Evolutionary conservation across 2,329 filamentous ascomycete genomes (phyloP).

Genomic region (Pseudocercospora musae): DNA sequence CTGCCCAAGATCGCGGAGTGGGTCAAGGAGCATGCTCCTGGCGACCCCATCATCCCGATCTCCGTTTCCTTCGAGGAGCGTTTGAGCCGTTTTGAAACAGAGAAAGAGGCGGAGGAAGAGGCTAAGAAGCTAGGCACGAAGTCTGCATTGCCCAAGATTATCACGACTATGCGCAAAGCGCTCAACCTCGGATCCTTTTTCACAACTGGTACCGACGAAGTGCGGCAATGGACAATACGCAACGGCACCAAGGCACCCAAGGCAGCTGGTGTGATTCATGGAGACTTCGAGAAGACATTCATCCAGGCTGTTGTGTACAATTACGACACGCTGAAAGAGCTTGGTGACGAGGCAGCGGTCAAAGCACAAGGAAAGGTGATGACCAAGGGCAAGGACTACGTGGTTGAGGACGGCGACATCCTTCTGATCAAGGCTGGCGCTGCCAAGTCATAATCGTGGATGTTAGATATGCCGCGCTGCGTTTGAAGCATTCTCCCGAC

Average conservation of each 20-base stretch:
- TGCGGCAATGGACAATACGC: slow-evolving; percentile 96
- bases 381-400: slow-evolving; percentile 98
- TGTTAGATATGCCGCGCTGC: neutral
- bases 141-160: slow-evolving; percentile 86
- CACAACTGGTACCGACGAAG: slow-evolving; percentile 92
- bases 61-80: slow-evolving; percentile 93
- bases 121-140: slow-evolving; percentile 84
- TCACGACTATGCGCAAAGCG: slow-evolving; percentile 87
- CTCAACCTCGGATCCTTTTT: slow-evolving; percentile 94
- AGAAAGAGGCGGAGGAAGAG: slow-evolving; percentile 76
- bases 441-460: slow-evolving; percentile 54
- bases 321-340: slow-evolving; percentile 74
- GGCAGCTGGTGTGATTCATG: slow-evolving; percentile 96
- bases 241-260: slow-evolving; percentile 96
- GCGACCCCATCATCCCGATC: slow-evolving; percentile 88
- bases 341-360: slow-evolving; percentile 82
- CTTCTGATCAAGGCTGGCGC: slow-evolving; percentile 88
- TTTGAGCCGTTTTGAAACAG: slow-evolving; percentile 73
- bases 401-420: slow-evolving; percentile 77
- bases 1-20: slow-evolving; percentile 89
- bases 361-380: slow-evolving; percentile 94
- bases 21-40: slow-evolving; percentile 85
- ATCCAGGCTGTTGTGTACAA: slow-evolving; percentile 97
- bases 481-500: neutral
- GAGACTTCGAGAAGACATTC: slow-evolving; percentile 99